Conservation (phyloP, 2,329 filamentous ascomycete species). For the Sclerotinia glacialis region DNA sequence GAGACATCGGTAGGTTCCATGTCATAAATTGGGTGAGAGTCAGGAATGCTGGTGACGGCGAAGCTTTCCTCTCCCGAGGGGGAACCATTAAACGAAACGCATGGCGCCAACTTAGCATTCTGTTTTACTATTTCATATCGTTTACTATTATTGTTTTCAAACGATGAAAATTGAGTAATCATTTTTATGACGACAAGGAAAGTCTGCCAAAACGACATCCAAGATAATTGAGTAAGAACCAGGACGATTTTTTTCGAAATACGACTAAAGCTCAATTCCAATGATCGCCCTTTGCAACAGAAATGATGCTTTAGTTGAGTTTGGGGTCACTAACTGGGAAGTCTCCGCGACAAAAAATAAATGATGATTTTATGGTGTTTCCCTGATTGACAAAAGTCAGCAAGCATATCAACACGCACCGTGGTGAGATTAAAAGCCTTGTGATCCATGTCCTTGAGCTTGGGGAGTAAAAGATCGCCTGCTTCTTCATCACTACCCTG, state of each 20-base stretch:
- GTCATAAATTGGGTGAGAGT: not conserved
- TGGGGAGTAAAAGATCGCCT: not conserved
- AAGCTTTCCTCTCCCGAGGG: rapidly evolving
- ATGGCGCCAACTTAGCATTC: not conserved
- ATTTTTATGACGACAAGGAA: not conserved
- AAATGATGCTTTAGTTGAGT: not conserved
- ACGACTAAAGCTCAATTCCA: not conserved
- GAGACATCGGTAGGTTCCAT: not conserved
- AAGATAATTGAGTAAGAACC: not conserved
- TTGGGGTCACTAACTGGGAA: no score
- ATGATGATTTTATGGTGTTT: not conserved
- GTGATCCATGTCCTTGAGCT: no score
- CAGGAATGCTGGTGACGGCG: not conserved
- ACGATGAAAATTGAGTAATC: not conserved
- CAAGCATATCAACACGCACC: not conserved
- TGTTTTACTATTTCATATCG: no score
- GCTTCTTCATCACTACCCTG: not conserved
- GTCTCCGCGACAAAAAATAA: not conserved
- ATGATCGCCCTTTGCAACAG: no score
- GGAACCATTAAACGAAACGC: no score
- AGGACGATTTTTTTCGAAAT: not conserved
- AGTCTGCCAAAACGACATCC: not conserved
- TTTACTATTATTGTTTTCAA: not conserved
- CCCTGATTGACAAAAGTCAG: not conserved
- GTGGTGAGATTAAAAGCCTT: not conserved